Evolutionary conservation across 1,284 basidiomycete genomes (phyloP).

Genomic region (Coniferiporia sulphurascens): DNA sequence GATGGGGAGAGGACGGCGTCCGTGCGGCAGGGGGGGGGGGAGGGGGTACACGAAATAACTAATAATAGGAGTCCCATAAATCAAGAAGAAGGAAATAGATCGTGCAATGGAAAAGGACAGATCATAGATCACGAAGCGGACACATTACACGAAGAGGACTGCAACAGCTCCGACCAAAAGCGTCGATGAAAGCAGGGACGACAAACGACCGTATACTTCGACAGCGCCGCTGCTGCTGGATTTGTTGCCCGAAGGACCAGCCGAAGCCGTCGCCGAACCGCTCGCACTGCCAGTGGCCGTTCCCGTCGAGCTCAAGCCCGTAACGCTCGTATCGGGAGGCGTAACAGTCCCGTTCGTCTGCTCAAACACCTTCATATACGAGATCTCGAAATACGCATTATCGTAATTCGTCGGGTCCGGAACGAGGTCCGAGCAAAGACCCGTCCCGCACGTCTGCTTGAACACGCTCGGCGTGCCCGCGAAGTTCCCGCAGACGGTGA

Average conservation of each 20-base stretch:
- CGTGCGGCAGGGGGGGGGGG: too few relatives aligned
- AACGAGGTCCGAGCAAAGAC: conserved; percentile 16
- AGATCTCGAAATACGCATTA: conserved; percentile 18
- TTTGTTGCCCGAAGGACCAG: neutral
- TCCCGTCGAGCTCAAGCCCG: neutral
- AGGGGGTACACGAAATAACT: too few relatives aligned
- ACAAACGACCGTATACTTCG: too few relatives aligned
- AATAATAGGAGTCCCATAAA: too few relatives aligned
- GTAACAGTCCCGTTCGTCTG: conserved; percentile 13
- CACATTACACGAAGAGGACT: too few relatives aligned
- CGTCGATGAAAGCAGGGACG: too few relatives aligned
- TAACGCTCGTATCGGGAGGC: neutral
- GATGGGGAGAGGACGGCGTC: too few relatives aligned
- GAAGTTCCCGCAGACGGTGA: conserved; percentile 22
- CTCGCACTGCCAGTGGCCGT: neutral
- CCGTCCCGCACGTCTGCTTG: conserved; percentile 14
- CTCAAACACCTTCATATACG: conserved; percentile 17
- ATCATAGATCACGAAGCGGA: too few relatives aligned
- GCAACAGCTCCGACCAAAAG: too few relatives aligned
- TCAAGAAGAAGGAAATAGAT: too few relatives aligned
- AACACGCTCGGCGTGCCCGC: conserved; percentile 19
- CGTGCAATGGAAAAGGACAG: too few relatives aligned
- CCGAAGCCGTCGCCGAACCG: neutral
- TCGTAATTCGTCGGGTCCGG: conserved; percentile 17
- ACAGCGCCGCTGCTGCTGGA: neutral